Evolutionary conservation across 1,284 basidiomycete species (phyloP), one percentile per base, ranked within the genome.

Genomic region (Singerocomus inundabilis): DNA sequence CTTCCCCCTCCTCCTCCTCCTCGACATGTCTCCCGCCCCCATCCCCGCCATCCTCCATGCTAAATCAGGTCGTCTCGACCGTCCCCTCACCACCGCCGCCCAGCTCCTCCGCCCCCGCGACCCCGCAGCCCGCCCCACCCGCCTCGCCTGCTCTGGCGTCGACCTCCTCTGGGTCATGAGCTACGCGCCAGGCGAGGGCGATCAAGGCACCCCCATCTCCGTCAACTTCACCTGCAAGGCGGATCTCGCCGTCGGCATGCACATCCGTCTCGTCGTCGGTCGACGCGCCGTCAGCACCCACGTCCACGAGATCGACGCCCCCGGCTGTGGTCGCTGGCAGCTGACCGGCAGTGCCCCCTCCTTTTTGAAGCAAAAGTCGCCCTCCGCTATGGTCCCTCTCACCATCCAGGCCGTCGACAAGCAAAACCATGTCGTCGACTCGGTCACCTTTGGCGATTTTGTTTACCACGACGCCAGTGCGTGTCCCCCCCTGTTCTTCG

Each of bases 371-470:
- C 61, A 68, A 45, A 68, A 61, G n/a, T 54, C 68, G 30, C 32
- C 60, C 33, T 66, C 67, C 11, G 53, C 65, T 56, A 62, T 71
- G 54, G 76, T 84, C 18, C 70, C 75, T 5, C 70, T 89, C 42
- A 77, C 79, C 7, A 78, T 86, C 13, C 83, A 88, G 62, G 83
- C 81, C 8, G 68, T 89, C 48, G 75, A 80, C 62, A 66, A 72
- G 33, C 68, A 77, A 21, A 77, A 79, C 48, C 58, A 65, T 5
- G 63, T 87, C 28, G 61, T 88, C 13, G 85, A 88, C 58, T 76
- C 81, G 0, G 74, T 82, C 48, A 72, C 80, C 32, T 82, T 91
- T 72, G 82, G 89, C 61, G 75, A 84, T 62, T 84, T 92, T 72
- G 74, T 77, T n/a, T 89, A 87, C 57, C 77, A 74, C 69, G 64